Percentiles rank a stretch among this genome's conserved stretches.
Evolutionary conservation across 768 basidiomycete species (phyloP).

Genomic region (Boletus vermiculosoides): DNA sequence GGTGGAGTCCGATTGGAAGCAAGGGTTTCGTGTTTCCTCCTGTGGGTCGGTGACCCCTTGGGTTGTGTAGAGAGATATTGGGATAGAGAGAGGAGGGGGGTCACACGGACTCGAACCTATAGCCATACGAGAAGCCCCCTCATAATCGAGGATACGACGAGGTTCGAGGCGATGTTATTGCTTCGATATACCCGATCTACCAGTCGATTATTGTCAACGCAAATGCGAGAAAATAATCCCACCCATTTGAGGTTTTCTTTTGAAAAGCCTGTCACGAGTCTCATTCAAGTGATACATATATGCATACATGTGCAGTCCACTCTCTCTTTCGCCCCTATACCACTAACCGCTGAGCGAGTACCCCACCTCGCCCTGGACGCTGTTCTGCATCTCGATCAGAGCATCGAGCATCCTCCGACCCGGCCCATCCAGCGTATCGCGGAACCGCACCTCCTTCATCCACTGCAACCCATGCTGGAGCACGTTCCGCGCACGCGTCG

Average conservation of each 20-base stretch:
- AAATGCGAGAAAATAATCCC: background rate
- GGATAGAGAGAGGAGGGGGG: background rate
- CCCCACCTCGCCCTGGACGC: conserved; percentile 40
- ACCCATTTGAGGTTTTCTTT: background rate
- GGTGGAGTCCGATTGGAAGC: conserved; percentile 72
- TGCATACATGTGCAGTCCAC: too few species aligned
- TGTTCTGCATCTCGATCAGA: conserved; percentile 53
- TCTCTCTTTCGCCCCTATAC: too few species aligned
- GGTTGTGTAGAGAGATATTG: background rate
- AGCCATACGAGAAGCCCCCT: background rate
- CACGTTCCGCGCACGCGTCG: conserved; percentile 63
- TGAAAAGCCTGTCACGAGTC: background rate
- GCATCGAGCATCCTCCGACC: conserved; percentile 58
- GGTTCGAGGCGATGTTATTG: background rate
- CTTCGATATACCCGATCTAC: conserved; percentile 15
- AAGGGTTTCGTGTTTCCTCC: conserved; percentile 53
- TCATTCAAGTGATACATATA: background rate
- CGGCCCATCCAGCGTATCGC: conserved; percentile 41
- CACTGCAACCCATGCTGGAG: conserved; percentile 72
- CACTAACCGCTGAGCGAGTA: conserved; percentile 52
- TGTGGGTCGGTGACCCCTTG: conserved; percentile 21
- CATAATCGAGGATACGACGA: background rate
- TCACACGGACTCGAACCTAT: background rate
- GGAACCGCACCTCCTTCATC: conserved; percentile 59
- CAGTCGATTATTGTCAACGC: background rate